Evolutionary conservation across 345 rosid species (phyloP), one percentile per base, ranked within the genome.

Genomic region (Cardamine resedifolia): DNA sequence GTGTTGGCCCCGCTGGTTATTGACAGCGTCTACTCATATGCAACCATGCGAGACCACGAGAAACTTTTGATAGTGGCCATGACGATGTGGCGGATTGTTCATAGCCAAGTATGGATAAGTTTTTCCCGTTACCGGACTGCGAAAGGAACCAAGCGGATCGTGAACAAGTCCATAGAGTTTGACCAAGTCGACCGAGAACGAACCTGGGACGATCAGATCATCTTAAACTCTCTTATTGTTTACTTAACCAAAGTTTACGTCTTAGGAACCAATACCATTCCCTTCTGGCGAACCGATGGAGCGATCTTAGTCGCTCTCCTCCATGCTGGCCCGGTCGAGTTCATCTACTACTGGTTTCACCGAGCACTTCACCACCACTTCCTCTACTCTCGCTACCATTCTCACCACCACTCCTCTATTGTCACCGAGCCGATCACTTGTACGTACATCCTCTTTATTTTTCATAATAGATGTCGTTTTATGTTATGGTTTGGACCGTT

Each of bases 361-460:
- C 79, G 94, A 64, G 88, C 87, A 4, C 78, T 90, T 12, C 96
- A 88, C 70, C 94, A 88, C 68, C 94, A 85, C 45, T 88, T 75
- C 58, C 73, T 85, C 44, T 88, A 91, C 81, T 81, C 95, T 53
- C 90, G 92, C 23, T 90, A 90, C 55, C 95, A 90, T 52, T 88
- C 97, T 7, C 97, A 91, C 53, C 97, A 91, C 72, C 95, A 91
- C 52, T 80, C 92, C 9, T 91, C 92, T 39, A 84, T 85, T 1
- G 91, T 77, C 78, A 88, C 92, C 51, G 82, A 87, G 77, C 91
- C 92, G 4, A 85, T 86, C 34, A 73, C 92, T 0, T 83, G 91
- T 87, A 79, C 57, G 81, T 65, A 9, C 2, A 26, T 7, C 1
- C 6, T 28, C 6, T 30, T 16, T 38, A 0, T 38, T 15, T 38